phyloP scores from a whole-genome alignment of 2,329 filamentous ascomycete species.

The Aspergillus sp. region DNA sequence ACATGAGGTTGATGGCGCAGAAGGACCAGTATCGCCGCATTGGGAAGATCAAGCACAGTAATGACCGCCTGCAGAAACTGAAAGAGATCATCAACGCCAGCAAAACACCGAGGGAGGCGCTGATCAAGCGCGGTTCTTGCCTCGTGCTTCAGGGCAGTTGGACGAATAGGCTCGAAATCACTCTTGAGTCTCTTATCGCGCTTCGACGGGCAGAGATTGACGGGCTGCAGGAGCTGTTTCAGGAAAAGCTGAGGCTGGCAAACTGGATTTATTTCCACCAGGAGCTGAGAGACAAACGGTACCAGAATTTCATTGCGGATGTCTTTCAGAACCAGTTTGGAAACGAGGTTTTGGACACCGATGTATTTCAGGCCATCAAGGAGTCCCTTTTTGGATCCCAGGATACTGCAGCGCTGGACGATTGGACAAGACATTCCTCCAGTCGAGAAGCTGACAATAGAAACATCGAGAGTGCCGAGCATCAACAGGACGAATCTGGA shows the following conservation, averaged over 20 bases:
- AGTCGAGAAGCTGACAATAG: too few species aligned
- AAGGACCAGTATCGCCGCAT: slow-evolving; percentile 35
- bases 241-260: slow-evolving; percentile 16
- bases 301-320: neutral
- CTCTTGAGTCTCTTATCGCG: slow-evolving; percentile 22
- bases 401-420: too few species aligned
- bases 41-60: slow-evolving; percentile 14
- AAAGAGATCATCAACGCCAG: slow-evolving; percentile 39
- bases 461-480: too few species aligned
- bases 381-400: neutral
- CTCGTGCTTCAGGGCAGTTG: slow-evolving; percentile 22
- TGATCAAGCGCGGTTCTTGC: slow-evolving; percentile 40
- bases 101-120: slow-evolving; percentile 41
- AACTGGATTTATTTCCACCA: slow-evolving; percentile 19
- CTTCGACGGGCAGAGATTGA: slow-evolving; percentile 15
- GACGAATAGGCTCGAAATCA: slow-evolving; percentile 18
- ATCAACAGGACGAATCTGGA: too few species aligned
- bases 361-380: neutral
- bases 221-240: slow-evolving; percentile 14
- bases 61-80: slow-evolving; percentile 30
- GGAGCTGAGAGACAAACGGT: neutral
- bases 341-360: neutral
- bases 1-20: slow-evolving; percentile 43
- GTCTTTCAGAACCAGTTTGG: neutral
- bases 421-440: too few species aligned